Conservation (phyloP, 495 filamentous ascomycete genomes). For the Parathielavia appendiculata region DNA sequence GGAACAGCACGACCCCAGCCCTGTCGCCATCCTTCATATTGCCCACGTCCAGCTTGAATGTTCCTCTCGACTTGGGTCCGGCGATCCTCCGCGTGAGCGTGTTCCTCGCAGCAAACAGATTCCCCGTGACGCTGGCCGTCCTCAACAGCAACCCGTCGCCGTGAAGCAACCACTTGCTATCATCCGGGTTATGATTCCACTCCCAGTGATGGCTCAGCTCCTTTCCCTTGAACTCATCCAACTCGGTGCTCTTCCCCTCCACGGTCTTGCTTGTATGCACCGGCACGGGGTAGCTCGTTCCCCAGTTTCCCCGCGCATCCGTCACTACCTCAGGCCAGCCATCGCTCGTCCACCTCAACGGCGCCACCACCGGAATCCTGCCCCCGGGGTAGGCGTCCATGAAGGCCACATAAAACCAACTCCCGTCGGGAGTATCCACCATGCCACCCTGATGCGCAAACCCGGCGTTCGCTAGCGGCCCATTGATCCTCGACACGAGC, state of each 20-base stretch:
- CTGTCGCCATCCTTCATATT: slow-evolving; percentile 49
- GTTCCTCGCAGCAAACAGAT: slow-evolving; percentile 51
- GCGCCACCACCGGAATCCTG: slow-evolving; percentile 54
- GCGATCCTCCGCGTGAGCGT: slow-evolving; percentile 52
- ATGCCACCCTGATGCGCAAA: slow-evolving; percentile 53
- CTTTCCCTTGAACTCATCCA: slow-evolving; percentile 41
- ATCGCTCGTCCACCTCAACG: slow-evolving; percentile 45
- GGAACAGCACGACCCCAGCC: slow-evolving; percentile 47
- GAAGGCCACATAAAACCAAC: slow-evolving; percentile 59
- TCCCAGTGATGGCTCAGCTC: slow-evolving; percentile 47
- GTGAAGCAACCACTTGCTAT: slow-evolving; percentile 25
- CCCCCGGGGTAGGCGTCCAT: slow-evolving; percentile 51
- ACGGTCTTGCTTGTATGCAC: slow-evolving; percentile 28
- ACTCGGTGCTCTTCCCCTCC: slow-evolving; percentile 21
- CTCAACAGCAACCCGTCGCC: slow-evolving; percentile 37
- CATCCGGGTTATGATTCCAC: slow-evolving; percentile 60
- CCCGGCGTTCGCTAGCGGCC: slow-evolving; percentile 44
- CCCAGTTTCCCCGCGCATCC: slow-evolving; percentile 42
- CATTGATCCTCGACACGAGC: slow-evolving; percentile 32
- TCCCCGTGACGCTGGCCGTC: slow-evolving; percentile 48
- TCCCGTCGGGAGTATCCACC: slow-evolving; percentile 45
- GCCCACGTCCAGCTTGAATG: slow-evolving; percentile 43
- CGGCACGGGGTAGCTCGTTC: slow-evolving; percentile 40
- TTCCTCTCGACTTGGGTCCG: slow-evolving; percentile 44
- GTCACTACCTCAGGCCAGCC: slow-evolving; percentile 45